Base-by-base conservation (phyloP, 2,329 filamentous ascomycete genomes). In the Diatrype stigma region DNA sequence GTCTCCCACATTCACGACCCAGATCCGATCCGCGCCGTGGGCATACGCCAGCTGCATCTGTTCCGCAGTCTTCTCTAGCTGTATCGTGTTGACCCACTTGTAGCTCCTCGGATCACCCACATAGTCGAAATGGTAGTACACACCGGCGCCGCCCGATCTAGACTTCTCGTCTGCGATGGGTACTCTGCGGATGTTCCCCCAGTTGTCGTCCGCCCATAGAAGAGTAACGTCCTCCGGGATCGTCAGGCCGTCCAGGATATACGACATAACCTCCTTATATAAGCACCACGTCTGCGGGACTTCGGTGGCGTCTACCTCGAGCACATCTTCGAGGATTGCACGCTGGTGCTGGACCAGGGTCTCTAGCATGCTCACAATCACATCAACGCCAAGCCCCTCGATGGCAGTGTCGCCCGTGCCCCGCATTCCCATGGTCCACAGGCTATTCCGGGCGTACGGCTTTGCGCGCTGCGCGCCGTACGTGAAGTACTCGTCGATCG, bases 201-300 rank as follows among this genome's bases (percentile, higher is more conserved):
- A 80, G 61, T 85, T 86, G 61, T 86, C 83, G 57, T 86, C 82
- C 0, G 80, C 76, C 77, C 81, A 86, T 2, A 86, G 68, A 3
- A 86, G 70, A 0, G 79, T 85, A 32, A 86, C 76, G 59, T 84
- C 77, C 28, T 86, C 82, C 0, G 79, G 78, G 2, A 87, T 54
- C 2, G 71, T 69, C 62, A 89, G 75, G 2, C 85, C 85, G 16
- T 79, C 73, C 51, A 85, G 80, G 51, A 85, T 81, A 63, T 89
- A 89, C 6, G 80, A 79, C 67, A 86, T 84, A 2, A 90, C 85
- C 63, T 90, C 86, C 63, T 88, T 89, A 68, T 89, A 90, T 54
- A 89, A 69, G 59, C 84, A 87, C 85, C 86, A 89, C 68, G 85
- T 77, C 66, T 89, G 85, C 6, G 86, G 85, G 0, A 85, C 78